Evolutionary conservation across 192 early-diverging fungal genomes (phyloP).

Genomic region (Polychytrium aggregatum): DNA sequence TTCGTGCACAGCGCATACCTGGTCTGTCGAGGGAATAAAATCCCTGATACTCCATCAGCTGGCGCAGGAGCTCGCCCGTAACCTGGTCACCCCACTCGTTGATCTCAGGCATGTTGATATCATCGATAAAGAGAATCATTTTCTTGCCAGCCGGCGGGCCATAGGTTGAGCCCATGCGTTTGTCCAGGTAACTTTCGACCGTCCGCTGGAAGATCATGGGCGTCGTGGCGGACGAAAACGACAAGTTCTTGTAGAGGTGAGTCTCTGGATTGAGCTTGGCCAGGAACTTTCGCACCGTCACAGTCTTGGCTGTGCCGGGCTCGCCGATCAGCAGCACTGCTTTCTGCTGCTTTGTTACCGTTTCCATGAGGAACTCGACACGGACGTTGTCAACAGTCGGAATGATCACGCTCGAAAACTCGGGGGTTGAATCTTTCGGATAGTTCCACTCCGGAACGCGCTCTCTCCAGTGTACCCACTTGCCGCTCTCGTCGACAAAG

Average conservation of each 20-base stretch:
- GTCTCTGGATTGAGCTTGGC: constrained; percentile 51
- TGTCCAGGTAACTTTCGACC: constrained; percentile 53
- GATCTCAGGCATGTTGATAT: constrained; percentile 59
- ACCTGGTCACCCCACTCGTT: constrained; percentile 62
- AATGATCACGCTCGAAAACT: constrained; percentile 54
- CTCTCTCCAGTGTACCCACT: constrained; percentile 53
- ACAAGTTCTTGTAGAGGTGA: constrained; percentile 44
- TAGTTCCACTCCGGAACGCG: constrained; percentile 40
- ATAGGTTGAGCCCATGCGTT: constrained; percentile 55
- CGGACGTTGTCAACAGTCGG: constrained; percentile 55
- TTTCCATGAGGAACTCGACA: constrained; percentile 50
- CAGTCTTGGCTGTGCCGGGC: constrained; percentile 54
- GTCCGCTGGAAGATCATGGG: constrained; percentile 56
- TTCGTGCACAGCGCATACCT: constrained; percentile 7
- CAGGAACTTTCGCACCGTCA: constrained; percentile 45
- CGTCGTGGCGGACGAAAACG: constrained; percentile 50
- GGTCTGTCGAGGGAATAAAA: constrained; percentile 54
- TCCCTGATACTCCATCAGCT: constrained; percentile 54
- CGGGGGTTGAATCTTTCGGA: constrained; percentile 43
- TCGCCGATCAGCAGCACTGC: constrained; percentile 52
- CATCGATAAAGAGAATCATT: constrained; percentile 54
- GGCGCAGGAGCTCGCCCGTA: constrained; percentile 47
- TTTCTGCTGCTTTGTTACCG: constrained; percentile 39
- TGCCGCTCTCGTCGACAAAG: constrained; percentile 45
- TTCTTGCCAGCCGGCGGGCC: constrained; percentile 56